phyloP scores from a whole-genome alignment of 2,329 filamentous ascomycete species.

The Aspergillus tanneri region DNA sequence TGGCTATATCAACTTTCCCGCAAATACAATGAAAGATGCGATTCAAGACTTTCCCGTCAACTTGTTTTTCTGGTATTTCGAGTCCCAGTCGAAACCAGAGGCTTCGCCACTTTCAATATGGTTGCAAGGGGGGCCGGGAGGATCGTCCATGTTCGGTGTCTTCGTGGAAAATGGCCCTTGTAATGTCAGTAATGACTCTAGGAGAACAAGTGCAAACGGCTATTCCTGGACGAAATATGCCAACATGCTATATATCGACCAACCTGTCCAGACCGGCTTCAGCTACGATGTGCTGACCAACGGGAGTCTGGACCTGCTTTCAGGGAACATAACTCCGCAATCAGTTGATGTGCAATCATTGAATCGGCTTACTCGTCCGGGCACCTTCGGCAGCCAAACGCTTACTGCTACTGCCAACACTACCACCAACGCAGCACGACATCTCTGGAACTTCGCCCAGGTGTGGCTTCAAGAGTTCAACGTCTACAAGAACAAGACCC shows the following conservation, averaged over 20 bases:
- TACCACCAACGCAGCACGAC: constrained; percentile 48
- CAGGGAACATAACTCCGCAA: not conserved
- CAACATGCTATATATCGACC: not conserved
- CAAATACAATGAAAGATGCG: no score
- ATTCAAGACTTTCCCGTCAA: no score
- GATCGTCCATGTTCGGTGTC: no score
- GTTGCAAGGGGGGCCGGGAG: no score
- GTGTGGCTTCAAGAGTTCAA: constrained; percentile 51
- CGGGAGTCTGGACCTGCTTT: not conserved
- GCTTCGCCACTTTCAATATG: no score
- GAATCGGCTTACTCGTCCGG: constrained; percentile 1
- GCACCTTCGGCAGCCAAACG: constrained; percentile 1
- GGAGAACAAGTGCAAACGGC: not conserved
- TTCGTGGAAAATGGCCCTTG: not conserved
- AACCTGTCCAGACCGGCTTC: constrained; percentile 2
- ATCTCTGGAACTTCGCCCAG: constrained; percentile 56
- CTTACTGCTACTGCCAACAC: constrained; percentile 17
- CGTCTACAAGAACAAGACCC: constrained; percentile 2
- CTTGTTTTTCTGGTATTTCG: no score
- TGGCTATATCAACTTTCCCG: no score
- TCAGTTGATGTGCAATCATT: not conserved
- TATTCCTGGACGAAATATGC: not conserved
- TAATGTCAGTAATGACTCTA: not conserved
- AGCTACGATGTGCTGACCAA: not conserved
- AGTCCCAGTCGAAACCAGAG: no score